A percentile compares a stretch with the other conserved stretches of the same genome.
Conservation (phyloP, 768 basidiomycete genomes). For the Naganishia randhawae region DNA sequence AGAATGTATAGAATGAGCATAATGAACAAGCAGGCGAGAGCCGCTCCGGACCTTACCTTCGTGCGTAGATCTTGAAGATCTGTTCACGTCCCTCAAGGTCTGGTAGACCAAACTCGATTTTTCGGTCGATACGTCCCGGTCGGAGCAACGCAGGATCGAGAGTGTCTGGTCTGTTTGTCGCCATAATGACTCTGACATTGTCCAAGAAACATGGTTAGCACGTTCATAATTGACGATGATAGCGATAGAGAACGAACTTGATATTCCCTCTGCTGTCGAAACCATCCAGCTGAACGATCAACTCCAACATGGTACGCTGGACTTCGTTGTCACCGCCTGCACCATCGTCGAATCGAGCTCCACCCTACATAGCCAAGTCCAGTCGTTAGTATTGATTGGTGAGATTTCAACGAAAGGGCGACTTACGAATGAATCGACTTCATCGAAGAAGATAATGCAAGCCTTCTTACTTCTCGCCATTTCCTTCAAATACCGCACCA, state of each 20-base stretch:
- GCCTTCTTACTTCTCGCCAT: slow-evolving; percentile 99
- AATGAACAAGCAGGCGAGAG: slow-evolving; percentile 5
- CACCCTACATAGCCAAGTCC: slow-evolving; percentile 56
- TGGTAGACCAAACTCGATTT: slow-evolving; percentile 93
- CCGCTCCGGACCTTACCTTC: slow-evolving; percentile 60
- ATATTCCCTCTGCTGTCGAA: slow-evolving; percentile 99
- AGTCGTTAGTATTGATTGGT: neutral
- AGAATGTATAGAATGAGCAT: neutral
- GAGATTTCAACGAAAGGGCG: neutral
- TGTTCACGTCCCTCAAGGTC: slow-evolving; percentile 95
- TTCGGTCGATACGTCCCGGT: slow-evolving; percentile 90
- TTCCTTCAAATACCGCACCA: slow-evolving; percentile 53
- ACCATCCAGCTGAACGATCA: slow-evolving; percentile 97
- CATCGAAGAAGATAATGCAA: slow-evolving; percentile 99
- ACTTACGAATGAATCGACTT: slow-evolving; percentile 62
- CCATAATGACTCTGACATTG: slow-evolving; percentile 73
- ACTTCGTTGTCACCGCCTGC: slow-evolving; percentile 99
- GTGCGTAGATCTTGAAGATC: slow-evolving; percentile 91
- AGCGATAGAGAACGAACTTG: slow-evolving; percentile 55
- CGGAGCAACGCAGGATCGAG: slow-evolving; percentile 93
- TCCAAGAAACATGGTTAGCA: neutral
- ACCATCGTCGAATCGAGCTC: slow-evolving; percentile 95
- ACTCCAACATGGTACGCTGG: slow-evolving; percentile 93
- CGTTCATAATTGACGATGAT: neutral
- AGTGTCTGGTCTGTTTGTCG: slow-evolving; percentile 96